Evolutionary conservation across 2,329 filamentous ascomycete genomes (phyloP).

Genomic region (Fusarium chaquense): DNA sequence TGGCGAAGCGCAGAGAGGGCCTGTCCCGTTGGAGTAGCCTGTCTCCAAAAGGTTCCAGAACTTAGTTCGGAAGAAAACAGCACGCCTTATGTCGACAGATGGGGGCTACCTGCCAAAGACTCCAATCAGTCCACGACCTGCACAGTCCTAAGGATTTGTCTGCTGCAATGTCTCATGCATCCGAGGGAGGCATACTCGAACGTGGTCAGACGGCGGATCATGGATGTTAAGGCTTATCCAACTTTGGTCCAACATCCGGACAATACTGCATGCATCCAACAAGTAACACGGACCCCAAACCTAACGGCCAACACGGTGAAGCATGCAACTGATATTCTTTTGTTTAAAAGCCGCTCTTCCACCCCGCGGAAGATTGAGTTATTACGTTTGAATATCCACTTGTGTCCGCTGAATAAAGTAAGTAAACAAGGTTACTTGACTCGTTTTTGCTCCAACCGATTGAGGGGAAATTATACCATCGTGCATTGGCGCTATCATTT

Average conservation of each 20-base stretch:
- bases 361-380: conserved; percentile 23
- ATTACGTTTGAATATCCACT: conserved; percentile 43
- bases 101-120: neutral
- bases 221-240: conserved; percentile 12
- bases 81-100: conserved; percentile 13
- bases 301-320: conserved; percentile 13
- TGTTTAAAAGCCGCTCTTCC: conserved; percentile 9
- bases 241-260: conserved; percentile 12
- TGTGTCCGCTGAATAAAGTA: conserved; percentile 32
- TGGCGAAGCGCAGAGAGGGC: neutral
- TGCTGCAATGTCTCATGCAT: conserved; percentile 2
- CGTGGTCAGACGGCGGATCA: neutral
- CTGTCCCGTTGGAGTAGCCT: conserved; percentile 4
- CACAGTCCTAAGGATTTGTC: neutral
- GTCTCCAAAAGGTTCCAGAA: conserved; percentile 33
- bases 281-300: neutral
- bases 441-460: neutral
- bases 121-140: neutral
- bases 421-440: conserved; percentile 9
- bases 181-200: conserved; percentile 21
- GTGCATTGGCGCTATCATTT: conserved; percentile 3
- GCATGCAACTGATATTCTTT: neutral
- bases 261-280: conserved; percentile 19
- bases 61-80: conserved; percentile 13
- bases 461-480: neutral